Base-by-base conservation (phyloP, 2,329 filamentous ascomycete species). In the Colletotrichum trifolii region DNA sequence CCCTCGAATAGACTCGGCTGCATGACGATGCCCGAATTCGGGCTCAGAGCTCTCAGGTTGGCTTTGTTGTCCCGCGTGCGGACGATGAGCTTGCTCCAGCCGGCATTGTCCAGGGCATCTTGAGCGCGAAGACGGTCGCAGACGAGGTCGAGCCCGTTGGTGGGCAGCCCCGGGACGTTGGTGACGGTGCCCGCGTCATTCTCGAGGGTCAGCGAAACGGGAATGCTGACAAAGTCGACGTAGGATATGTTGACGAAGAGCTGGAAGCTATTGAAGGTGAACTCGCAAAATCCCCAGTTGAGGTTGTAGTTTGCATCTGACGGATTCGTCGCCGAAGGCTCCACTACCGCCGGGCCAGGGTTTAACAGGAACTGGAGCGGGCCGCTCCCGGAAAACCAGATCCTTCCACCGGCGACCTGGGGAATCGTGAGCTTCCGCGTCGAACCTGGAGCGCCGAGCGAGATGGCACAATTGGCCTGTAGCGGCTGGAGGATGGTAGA, bases 171-270 rank as follows among this genome's bases (percentile, higher is more conserved):
- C n/a, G 75, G 73, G 9, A 87, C 85, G 13, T 72, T 76, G 67
- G 82, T 81, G 15, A 78, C 72, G 10, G 69, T 68, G 48, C 83
- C 85, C 48, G 76, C 73, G 17, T 78, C 79, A 66, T 82, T 84
- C 59, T 77, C 76, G 49, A 90, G 82, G 65, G 76, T 73, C 68
- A 90, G 81, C 1, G 85, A 83, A 55, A 91, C 83, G n/a, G 90
- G 89, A 69, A 90, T 74, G 70, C 81, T 80, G 67, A 93, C 85
- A 76, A 94, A 94, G 79, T 94, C 91, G 57, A 94, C 92, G 73
- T 91, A 90, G 67, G 83, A 87, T 70, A 94, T 89, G 70, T 91
- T 91, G 70, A 86, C 87, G 72, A 87, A 92, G 6, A 91, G 77
- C 74, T 91, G 82, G 38, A 74, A 71, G 40, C 76, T 70, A 75